phyloP scores from a whole-genome alignment of 805 yeast genomes.

The Lipomyces mesembrius region DNA sequence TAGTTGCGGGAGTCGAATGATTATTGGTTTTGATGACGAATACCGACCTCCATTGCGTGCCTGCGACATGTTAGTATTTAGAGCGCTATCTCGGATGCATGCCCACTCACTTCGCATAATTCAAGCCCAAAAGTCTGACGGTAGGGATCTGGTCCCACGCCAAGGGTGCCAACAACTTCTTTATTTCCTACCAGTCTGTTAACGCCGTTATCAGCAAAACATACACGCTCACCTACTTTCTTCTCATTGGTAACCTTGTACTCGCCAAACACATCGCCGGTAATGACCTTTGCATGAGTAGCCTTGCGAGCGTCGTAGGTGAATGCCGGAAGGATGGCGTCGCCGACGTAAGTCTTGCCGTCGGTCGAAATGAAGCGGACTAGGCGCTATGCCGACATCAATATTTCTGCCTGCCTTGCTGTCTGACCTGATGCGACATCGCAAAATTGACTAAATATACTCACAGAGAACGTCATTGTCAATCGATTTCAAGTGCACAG shows the following conservation, averaged over 20 bases:
- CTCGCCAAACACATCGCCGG: conserved; percentile 54
- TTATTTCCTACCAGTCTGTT: conserved; percentile 40
- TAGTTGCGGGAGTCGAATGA: background rate
- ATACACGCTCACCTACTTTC: conserved; percentile 23
- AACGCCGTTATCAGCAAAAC: background rate
- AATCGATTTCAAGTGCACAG: background rate
- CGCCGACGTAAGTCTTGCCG: conserved; percentile 53
- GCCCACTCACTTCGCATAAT: conserved; percentile 51
- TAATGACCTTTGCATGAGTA: conserved; percentile 50
- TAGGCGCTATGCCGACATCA: conserved; percentile 47
- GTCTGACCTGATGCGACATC: background rate
- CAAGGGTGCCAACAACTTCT: conserved; percentile 51
- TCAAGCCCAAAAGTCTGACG: conserved; percentile 57
- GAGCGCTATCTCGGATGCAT: background rate
- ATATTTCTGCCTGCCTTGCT: background rate
- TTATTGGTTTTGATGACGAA: background rate
- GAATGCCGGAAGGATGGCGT: conserved; percentile 51
- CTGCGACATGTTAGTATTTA: conserved; percentile 13
- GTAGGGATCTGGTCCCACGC: conserved; percentile 48
- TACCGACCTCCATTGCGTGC: conserved; percentile 37
- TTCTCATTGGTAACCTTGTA: conserved; percentile 49
- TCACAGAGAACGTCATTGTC: conserved; percentile 30
- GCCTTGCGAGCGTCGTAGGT: conserved; percentile 49
- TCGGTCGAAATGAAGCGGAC: conserved; percentile 55
- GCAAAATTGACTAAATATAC: conserved; percentile 2